phyloP scores from a whole-genome alignment of 1,284 basidiomycete species.

The Schizophyllum commune region DNA sequence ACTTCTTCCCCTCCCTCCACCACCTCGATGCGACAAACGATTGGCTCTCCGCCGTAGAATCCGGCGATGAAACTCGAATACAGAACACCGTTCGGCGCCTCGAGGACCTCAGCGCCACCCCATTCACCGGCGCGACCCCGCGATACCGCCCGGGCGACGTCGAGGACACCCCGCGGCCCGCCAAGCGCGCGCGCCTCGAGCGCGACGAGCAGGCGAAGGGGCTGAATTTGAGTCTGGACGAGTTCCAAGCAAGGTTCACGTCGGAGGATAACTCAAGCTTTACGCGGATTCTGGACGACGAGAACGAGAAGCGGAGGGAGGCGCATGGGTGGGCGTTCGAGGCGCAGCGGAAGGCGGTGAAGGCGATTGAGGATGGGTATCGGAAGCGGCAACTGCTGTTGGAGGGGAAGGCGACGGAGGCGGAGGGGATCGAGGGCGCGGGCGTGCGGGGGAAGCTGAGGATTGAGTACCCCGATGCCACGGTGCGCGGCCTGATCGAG shows the following conservation, averaged over 20 bases:
- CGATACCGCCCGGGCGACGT: conserved; percentile 44
- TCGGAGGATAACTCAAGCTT: conserved; percentile 96
- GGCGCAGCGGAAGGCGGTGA: conserved; percentile 63
- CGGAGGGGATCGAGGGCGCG: conserved; percentile 34
- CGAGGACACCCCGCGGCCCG: conserved; percentile 47
- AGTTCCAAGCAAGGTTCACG: conserved; percentile 85
- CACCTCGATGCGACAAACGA: conserved; percentile 83
- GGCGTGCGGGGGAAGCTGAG: conserved; percentile 61
- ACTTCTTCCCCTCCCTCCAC: conserved; percentile 92
- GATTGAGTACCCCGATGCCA: conserved; percentile 44
- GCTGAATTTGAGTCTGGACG: conserved; percentile 55
- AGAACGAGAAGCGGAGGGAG: conserved; percentile 75
- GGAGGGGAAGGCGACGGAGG: conserved; percentile 64
- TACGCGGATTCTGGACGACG: conserved; percentile 80
- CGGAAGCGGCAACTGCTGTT: conserved; percentile 54
- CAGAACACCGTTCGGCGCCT: conserved; percentile 67
- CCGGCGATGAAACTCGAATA: conserved; percentile 68
- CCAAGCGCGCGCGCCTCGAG: conserved; percentile 55
- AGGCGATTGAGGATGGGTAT: conserved; percentile 41
- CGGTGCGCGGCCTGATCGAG: conserved; percentile 6
- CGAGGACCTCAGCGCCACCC: conserved; percentile 54
- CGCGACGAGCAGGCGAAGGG: conserved; percentile 17
- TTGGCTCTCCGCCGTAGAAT: conserved; percentile 72
- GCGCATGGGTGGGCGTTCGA: conserved; percentile 88
- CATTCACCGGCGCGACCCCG: conserved; percentile 54